A percentile compares a stretch with the other conserved stretches of the same genome.
Conservation (phyloP, 1,139 yeast genomes). For the Trichomonascaceae sp. region DNA sequence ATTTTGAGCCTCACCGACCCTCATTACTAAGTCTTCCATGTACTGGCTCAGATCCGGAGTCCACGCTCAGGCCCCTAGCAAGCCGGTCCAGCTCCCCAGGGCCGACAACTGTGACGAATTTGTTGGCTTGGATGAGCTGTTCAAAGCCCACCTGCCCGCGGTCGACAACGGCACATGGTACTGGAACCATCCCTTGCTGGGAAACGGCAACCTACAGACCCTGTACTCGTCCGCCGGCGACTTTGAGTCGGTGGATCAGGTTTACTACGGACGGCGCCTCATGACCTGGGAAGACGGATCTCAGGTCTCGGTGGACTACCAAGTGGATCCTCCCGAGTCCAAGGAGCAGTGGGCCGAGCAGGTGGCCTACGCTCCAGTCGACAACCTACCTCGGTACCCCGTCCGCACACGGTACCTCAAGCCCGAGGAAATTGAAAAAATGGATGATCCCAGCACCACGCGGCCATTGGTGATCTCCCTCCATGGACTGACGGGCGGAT, state of each 20-base stretch:
- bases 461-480: slow-evolving; percentile 57
- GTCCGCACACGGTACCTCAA: slow-evolving; percentile 65
- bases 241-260: slow-evolving; percentile 37
- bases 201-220: slow-evolving; percentile 70
- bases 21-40: too few relatives aligned
- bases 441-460: slow-evolving; percentile 23
- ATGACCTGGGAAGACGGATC: slow-evolving; percentile 52
- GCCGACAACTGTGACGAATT: slow-evolving; percentile 10
- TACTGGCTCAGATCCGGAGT: too few relatives aligned
- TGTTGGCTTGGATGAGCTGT: slow-evolving; percentile 29
- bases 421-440: slow-evolving; percentile 32
- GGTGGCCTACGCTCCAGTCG: slow-evolving; percentile 44
- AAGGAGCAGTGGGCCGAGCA: slow-evolving; percentile 35
- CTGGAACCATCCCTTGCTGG: slow-evolving; percentile 48
- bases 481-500: slow-evolving; percentile 88
- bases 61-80: slow-evolving; percentile 8
- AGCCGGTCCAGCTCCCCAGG: slow-evolving; percentile 29
- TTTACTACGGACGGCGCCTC: slow-evolving; percentile 68
- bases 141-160: slow-evolving; percentile 32
- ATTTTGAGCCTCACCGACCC: too few relatives aligned
- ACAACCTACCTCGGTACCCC: slow-evolving; percentile 61
- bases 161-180: slow-evolving; percentile 34
- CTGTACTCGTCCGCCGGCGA: slow-evolving; percentile 47
- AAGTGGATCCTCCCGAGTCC: slow-evolving; percentile 36
- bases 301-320: slow-evolving; percentile 68